Base-by-base conservation (phyloP, 495 filamentous ascomycete species). In the Penicillium manginii region DNA sequence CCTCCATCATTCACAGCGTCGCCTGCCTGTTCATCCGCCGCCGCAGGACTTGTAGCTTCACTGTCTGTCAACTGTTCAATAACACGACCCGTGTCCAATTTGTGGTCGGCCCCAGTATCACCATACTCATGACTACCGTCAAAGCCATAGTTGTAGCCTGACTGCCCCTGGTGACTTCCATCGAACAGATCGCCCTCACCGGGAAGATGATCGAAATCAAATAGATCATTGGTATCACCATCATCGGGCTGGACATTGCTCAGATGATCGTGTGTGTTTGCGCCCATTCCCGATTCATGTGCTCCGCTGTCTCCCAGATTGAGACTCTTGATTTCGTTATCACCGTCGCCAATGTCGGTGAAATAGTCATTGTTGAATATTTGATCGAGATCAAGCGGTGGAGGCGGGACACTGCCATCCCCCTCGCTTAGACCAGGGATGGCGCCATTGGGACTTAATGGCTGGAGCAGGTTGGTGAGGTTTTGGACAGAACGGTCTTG, bases 361-460 rank as follows among this genome's bases (percentile, higher is more conserved):
- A 82, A 81, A 61, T 88, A 91, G 23, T 86, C 86, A 32, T 78
- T 76, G 63, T 89, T 86, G 59, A 91, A 83, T 61, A 86, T 89
- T 60, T 88, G 81, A 65, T 90, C 89, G 2, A 91, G 76, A 61
- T 91, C 88, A 43, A 89, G 70, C 14, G 75, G 72, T 2, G 73
- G 72, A 45, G 71, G 73, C 37, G 69, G 70, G 23, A 71, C 69
- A 55, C 61, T 74, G 29, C 74, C 77, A 23, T 62, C 73, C 17
- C 73, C 78, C 23, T 77, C 79, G 14, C 78, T 78, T 3, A 96
- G 69, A 10, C 91, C 91, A 1, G 91, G 91, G 50, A 97, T 94
- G 17, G 80, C 79, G 12, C 91, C 91, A 5, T 83, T 89, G 0
- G 91, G 92, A 64, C 86, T 91, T 29, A 96, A 77, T 2, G 92